phyloP scores from a whole-genome alignment of 768 basidiomycete species.

The Calocybe gangraenosa region DNA sequence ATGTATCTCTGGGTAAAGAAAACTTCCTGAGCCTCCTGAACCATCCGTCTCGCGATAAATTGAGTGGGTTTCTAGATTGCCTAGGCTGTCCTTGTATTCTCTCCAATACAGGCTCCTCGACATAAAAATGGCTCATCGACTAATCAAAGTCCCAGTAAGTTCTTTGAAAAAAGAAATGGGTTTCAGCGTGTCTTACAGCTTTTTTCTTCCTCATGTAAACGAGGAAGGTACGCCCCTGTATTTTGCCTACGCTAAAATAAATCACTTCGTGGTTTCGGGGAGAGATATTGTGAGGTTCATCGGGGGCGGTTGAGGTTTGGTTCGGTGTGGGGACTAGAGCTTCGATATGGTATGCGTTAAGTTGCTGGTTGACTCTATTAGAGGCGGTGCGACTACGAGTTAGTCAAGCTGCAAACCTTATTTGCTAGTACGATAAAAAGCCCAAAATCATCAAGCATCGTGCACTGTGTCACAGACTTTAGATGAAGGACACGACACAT shows the following conservation, averaged over 20 bases:
- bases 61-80: slow-evolving; percentile 59
- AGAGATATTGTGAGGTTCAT: background rate
- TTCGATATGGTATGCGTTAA: slow-evolving; percentile 95
- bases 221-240: slow-evolving; percentile 82
- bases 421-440: slow-evolving; percentile 94
- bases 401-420: slow-evolving; percentile 51
- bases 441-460: slow-evolving; percentile 94
- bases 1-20: slow-evolving; percentile 81
- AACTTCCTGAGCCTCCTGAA: slow-evolving; percentile 90
- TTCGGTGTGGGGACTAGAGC: slow-evolving; percentile 89
- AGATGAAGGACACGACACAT: slow-evolving; percentile 90
- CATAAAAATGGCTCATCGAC: slow-evolving; percentile 87
- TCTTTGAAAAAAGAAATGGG: background rate
- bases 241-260: slow-evolving; percentile 91
- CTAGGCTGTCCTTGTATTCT: slow-evolving; percentile 72
- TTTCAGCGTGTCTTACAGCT: slow-evolving; percentile 39
- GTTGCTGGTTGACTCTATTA: slow-evolving; percentile 41
- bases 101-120: slow-evolving; percentile 87
- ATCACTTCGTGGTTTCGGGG: slow-evolving; percentile 81
- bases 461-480: slow-evolving; percentile 89
- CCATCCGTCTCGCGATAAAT: slow-evolving; percentile 80
- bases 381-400: background rate
- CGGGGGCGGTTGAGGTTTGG: slow-evolving; percentile 54
- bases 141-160: slow-evolving; percentile 14
- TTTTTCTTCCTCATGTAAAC: slow-evolving; percentile 97